A percentile compares a stretch with the other conserved stretches of the same genome.
phyloP scores from a whole-genome alignment of 345 rosid genomes.

The Psidium friedrichsthalianum region DNA sequence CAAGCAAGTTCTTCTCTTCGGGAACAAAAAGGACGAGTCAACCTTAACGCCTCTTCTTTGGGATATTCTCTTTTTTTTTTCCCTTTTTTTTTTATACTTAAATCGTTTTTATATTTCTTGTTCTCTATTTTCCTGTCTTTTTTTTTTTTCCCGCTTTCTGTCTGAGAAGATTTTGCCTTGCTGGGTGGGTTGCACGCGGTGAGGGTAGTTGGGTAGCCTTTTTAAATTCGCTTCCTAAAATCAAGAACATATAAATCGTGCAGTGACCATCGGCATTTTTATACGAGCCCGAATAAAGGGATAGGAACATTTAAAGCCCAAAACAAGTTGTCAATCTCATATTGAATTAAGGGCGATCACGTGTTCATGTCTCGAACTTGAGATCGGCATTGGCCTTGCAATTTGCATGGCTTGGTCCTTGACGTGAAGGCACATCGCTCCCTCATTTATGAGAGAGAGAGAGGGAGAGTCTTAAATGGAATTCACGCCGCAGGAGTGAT shows the following conservation, averaged over 20 bases:
- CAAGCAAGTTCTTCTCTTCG: not conserved
- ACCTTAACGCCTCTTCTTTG: not conserved
- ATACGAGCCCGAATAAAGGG: not conserved
- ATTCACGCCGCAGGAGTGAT: not conserved
- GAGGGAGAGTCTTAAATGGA: not conserved
- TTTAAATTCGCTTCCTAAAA: not conserved
- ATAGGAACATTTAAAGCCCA: not conserved
- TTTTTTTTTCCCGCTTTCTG: too few relatives aligned
- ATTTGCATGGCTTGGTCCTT: not conserved
- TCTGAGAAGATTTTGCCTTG: not conserved
- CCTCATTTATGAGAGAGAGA: not conserved
- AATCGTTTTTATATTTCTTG: too few relatives aligned
- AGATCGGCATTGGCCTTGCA: not conserved
- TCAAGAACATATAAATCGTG: not conserved
- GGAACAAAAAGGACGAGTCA: not conserved
- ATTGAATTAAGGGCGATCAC: too few relatives aligned
- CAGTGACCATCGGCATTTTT: not conserved
- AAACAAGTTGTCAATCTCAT: too few relatives aligned
- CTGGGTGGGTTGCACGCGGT: not conserved
- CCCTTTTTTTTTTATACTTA: too few relatives aligned
- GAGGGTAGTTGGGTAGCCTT: not conserved
- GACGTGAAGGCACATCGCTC: constrained; percentile 13
- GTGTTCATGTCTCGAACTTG: not conserved
- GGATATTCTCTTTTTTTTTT: too few relatives aligned
- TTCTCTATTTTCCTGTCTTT: too few relatives aligned